phyloP scores from a whole-genome alignment of 148 eudicot species.

The Rhododendron ovatum region DNA sequence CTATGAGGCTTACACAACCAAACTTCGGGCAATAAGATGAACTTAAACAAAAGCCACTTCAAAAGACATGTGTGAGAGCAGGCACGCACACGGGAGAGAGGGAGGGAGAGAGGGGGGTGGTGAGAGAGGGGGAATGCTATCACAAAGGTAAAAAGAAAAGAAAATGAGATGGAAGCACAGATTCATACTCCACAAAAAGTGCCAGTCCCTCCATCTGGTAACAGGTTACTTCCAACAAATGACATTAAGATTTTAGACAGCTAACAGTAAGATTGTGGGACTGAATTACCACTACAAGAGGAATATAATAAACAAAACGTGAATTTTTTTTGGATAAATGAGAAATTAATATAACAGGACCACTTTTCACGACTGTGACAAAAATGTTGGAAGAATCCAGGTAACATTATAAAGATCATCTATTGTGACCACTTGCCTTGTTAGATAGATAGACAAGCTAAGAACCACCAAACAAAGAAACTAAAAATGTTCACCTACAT shows the following conservation, averaged over 20 bases:
- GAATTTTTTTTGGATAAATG: background rate
- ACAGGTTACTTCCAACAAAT: background rate
- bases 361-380: background rate
- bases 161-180: background rate
- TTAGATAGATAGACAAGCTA: background rate
- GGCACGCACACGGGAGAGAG: background rate
- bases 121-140: background rate
- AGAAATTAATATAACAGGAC: background rate
- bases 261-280: background rate
- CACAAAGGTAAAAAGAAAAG: background rate
- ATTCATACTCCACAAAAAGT: background rate
- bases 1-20: background rate
- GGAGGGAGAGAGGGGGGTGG: background rate
- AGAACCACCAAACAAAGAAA: background rate
- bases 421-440: background rate
- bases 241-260: background rate
- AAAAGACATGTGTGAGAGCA: background rate
- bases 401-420: background rate
- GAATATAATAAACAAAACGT: background rate
- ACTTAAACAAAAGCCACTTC: background rate
- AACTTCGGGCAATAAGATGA: background rate
- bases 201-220: background rate
- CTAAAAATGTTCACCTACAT: background rate
- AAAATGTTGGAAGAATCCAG: background rate
- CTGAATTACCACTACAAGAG: background rate